phyloP scores from a whole-genome alignment of 257 asterid genomes.

The Solanum appendiculatum region DNA sequence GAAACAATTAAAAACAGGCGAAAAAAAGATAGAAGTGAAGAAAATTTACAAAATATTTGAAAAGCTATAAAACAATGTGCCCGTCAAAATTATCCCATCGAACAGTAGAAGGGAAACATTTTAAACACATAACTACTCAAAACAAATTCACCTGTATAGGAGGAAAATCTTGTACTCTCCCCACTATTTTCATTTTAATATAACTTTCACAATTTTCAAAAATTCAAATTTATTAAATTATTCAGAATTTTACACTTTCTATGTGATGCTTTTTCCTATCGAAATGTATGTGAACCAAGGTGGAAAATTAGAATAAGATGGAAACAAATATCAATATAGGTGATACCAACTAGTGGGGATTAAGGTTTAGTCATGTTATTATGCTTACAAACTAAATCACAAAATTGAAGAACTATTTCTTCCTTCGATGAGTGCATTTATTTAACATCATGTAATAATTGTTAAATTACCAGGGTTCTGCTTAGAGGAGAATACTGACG shows the following conservation, averaged over 20 bases:
- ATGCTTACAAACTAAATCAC: background rate
- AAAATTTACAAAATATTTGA: background rate
- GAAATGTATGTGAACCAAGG: background rate
- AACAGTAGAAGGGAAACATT: background rate
- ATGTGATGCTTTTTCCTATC: background rate
- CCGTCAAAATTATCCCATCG: background rate
- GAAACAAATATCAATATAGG: background rate
- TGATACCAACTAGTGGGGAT: background rate
- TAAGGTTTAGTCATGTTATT: background rate
- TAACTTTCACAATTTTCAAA: background rate
- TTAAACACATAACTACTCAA: background rate
- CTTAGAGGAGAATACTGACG: background rate
- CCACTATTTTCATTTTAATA: background rate
- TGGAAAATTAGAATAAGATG: background rate
- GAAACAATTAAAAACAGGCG: background rate
- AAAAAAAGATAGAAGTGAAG: background rate
- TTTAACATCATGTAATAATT: background rate
- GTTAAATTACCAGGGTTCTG: background rate
- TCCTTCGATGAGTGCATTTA: background rate
- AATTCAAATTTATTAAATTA: background rate
- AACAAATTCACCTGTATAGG: background rate
- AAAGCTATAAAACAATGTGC: background rate
- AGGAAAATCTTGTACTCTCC: background rate
- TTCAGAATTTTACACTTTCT: background rate
- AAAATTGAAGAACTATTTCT: background rate